Base-by-base conservation (phyloP, 202 grass and related monocot species). In the Schoenoplectus triqueter region DNA sequence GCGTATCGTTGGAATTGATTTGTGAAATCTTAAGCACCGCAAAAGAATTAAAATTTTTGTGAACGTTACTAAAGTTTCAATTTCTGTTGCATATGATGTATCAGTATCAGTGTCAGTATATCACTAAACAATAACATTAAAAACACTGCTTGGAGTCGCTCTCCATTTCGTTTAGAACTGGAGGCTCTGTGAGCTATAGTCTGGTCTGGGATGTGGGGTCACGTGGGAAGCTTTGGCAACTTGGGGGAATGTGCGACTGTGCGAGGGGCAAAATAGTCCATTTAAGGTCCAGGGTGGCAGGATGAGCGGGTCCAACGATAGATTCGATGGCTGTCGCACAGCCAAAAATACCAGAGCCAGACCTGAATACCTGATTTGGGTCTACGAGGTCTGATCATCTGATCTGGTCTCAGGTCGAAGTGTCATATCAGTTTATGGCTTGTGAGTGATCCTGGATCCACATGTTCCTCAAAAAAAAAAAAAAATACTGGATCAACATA, bases 291-390 rank as follows among this genome's bases (percentile, higher is more conserved):
- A 31, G 31, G 31, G 31, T 31, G 31, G 31, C 31, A 31, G 31
- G 31, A 31, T 31, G 31, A 31, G 31, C 2, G 8, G 46, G 47
- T 80, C 11, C 59, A 15, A 41, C 21, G 1, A 0, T 4, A 65
- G 3, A 81, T 82, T 82, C 21, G 45, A 82, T 39, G 80, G 31
- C 31, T 31, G 31, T 31, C 31, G 31, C 9, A 3, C 20, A 82
- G 14, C 42, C 81, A 14, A 83, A 83, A 83, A 70, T 55, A 70
- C 51, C 46, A 70, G 59, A 44, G n/a, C 42, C 61, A 66, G 79
- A 31, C 61, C 80, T 31, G 31, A 31, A 31, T 31, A 31, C 31
- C 31, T 70, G 11, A 83, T 83, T 83, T 83, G 64, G 65, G 48
- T 83, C 65, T 83, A 50, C 44, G 63, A 70, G 65, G 63, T 66